These are phyloP conservation scores for Elsinoe australis DNA, from an alignment of 2,329 filamentous ascomycete genomes.

Conservation along the genomic window DNA sequence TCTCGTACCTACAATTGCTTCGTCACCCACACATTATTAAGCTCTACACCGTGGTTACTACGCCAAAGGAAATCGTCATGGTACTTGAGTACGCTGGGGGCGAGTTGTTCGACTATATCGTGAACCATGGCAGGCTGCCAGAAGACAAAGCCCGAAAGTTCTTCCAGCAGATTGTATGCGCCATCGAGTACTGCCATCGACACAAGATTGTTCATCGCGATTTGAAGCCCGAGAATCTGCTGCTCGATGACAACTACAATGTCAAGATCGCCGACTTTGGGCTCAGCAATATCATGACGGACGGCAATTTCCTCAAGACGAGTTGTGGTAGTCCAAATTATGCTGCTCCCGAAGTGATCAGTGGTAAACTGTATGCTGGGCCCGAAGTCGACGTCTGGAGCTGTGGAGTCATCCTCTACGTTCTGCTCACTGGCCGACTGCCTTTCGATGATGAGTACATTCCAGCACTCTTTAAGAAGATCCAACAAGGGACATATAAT, in stretches of 20 bases:
- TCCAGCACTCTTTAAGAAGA: constrained; percentile 94
- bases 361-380: constrained; percentile 92
- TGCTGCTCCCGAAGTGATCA: constrained; percentile 94
- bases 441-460: constrained; percentile 99
- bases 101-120: constrained; percentile 97
- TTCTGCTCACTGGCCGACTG: constrained; percentile 58
- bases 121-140: constrained; percentile 83
- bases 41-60: constrained; percentile 95
- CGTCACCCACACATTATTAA: constrained; percentile 99
- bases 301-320: constrained; percentile 97
- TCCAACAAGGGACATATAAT: constrained; percentile 86
- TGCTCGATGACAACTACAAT: constrained; percentile 90
- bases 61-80: constrained; percentile 93
- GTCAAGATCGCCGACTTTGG: constrained; percentile 99
- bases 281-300: constrained; percentile 98
- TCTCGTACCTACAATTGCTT: constrained; percentile 91
- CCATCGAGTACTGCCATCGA: constrained; percentile 96
- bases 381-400: constrained; percentile 99
- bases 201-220: constrained; percentile 99
- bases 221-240: constrained; percentile 90
- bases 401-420: constrained; percentile 59
- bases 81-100: constrained; percentile 95
- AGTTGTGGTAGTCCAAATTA: constrained; percentile 98
- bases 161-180: constrained; percentile 98
- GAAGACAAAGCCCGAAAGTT: constrained; percentile 92